phyloP scores from a whole-genome alignment of 306 rosid genomes.

The Bauhinia variegata region DNA sequence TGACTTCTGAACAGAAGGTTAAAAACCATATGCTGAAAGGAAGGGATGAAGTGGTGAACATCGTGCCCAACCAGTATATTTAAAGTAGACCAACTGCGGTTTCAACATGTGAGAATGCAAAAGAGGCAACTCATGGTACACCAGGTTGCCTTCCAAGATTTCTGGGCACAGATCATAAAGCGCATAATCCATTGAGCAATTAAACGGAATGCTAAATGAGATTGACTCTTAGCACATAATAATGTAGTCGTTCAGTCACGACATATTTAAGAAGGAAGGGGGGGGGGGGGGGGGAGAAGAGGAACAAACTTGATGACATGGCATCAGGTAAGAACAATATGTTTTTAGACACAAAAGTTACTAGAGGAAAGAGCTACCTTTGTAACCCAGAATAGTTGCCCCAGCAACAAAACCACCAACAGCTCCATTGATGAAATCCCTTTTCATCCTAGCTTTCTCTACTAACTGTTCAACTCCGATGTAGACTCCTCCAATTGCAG shows the following conservation, averaged over 20 bases:
- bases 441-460: constrained; percentile 79
- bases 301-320: background rate
- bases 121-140: background rate
- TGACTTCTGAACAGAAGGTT: too few relatives aligned
- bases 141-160: background rate
- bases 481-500: constrained; percentile 97
- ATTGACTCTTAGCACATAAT: too few relatives aligned
- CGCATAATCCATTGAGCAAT: too few relatives aligned
- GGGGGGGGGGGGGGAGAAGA: too few relatives aligned
- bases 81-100: too few relatives aligned
- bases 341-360: constrained; percentile 3
- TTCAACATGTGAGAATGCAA: constrained; percentile 16
- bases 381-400: constrained; percentile 82
- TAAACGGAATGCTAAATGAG: too few relatives aligned
- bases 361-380: constrained; percentile 54
- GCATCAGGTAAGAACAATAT: constrained; percentile 19
- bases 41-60: too few relatives aligned
- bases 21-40: constrained; percentile 8
- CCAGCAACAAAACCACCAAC: constrained; percentile 98
- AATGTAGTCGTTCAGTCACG: background rate
- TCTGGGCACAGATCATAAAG: constrained; percentile 11
- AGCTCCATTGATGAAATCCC: constrained; percentile 94
- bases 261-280: too few relatives aligned
- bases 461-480: constrained; percentile 87
- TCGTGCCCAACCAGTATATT: too few relatives aligned